These are phyloP conservation scores for Tolypocladium ovalisporum DNA, from an alignment of 2,329 filamentous ascomycete species.

Conservation along the genomic window DNA sequence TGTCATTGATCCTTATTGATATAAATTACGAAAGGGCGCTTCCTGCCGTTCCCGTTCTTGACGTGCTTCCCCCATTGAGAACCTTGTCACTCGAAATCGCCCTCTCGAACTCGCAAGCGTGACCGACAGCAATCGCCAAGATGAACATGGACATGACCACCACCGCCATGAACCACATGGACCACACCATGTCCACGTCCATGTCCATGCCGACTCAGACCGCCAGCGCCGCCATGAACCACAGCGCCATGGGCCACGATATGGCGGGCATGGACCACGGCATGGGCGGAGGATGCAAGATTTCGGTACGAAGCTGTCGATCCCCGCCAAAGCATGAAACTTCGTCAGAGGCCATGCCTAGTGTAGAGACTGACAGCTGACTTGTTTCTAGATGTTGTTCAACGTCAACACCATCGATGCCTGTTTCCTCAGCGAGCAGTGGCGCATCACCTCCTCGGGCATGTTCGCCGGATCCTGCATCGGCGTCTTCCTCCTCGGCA, in stretches of 20 bases:
- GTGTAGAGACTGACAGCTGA: neutral
- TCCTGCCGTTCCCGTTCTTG: neutral
- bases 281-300: conserved; percentile 24
- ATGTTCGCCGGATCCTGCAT: conserved; percentile 77
- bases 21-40: neutral
- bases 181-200: conserved; percentile 2
- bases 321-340: neutral
- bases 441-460: conserved; percentile 57
- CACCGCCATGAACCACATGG: conserved; percentile 1
- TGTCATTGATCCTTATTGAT: neutral
- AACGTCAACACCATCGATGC: conserved; percentile 65
- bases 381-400: conserved; percentile 56
- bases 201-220: conserved; percentile 3
- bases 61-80: too few relatives aligned
- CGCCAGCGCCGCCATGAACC: conserved; percentile 4
- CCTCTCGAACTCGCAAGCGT: neutral
- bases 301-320: conserved; percentile 15
- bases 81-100: neutral
- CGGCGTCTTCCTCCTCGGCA: conserved; percentile 63
- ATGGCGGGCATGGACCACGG: conserved; percentile 5
- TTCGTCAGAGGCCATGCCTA: too few relatives aligned
- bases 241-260: conserved; percentile 8
- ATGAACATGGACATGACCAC: neutral
- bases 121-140: neutral
- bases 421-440: conserved; percentile 57